Evolutionary conservation across 1,284 basidiomycete species (phyloP).

Genomic region (Papiliotrema laurentii): DNA sequence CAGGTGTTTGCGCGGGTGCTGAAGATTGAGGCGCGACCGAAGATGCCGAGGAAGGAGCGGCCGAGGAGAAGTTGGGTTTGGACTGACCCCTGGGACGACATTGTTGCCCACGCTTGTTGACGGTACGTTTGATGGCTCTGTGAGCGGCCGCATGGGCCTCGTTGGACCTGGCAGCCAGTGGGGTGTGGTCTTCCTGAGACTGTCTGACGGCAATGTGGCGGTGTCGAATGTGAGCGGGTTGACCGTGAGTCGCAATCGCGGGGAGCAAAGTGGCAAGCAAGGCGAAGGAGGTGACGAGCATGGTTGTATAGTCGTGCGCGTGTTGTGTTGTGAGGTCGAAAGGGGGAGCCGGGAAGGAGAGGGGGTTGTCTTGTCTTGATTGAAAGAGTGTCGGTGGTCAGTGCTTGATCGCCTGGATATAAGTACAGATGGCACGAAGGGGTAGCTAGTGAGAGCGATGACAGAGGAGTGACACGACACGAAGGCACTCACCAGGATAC

Average conservation of each 20-base stretch:
- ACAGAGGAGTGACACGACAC: too few relatives aligned
- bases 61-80: slow-evolving; percentile 2
- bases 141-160: slow-evolving; percentile 23
- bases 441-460: too few relatives aligned
- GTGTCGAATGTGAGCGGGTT: slow-evolving; percentile 24
- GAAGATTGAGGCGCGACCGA: neutral
- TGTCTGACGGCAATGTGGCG: slow-evolving; percentile 14
- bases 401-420: too few relatives aligned
- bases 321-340: neutral
- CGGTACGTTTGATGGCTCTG: slow-evolving; percentile 21
- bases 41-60: neutral
- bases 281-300: slow-evolving; percentile 26
- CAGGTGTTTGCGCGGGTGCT: neutral
- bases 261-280: slow-evolving; percentile 30
- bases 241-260: slow-evolving; percentile 19
- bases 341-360: slow-evolving; percentile 8
- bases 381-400: slow-evolving; percentile 4
- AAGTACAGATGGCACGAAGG: too few relatives aligned
- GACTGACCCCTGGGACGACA: slow-evolving; percentile 16
- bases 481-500: too few relatives aligned
- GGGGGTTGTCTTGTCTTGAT: slow-evolving; percentile 7
- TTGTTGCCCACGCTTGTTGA: slow-evolving; percentile 21
- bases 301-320: neutral
- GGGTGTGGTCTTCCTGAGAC: slow-evolving; percentile 4
- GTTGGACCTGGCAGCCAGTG: slow-evolving; percentile 15